Evolutionary conservation across 129 eudicot species (phyloP).

Genomic region (Tanacetum coccineum): DNA sequence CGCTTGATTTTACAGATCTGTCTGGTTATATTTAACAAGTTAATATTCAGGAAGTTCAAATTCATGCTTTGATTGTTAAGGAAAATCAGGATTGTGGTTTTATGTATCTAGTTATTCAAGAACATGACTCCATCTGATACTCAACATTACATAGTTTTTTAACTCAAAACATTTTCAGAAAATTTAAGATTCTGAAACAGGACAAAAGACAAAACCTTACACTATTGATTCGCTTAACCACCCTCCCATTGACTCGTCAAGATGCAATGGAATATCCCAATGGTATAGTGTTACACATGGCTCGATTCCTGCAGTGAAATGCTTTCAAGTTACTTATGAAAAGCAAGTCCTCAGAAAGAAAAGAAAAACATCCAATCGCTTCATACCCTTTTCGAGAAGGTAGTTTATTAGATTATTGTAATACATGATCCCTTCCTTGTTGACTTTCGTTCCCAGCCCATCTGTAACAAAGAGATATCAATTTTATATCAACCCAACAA

Average conservation of each 20-base stretch:
- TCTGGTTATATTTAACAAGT: background rate
- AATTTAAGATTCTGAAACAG: constrained; percentile 2
- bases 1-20: background rate
- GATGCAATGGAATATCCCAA: constrained; percentile 82
- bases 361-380: constrained; percentile 1
- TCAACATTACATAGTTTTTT: background rate
- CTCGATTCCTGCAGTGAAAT: constrained; percentile 52
- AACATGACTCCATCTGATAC: background rate
- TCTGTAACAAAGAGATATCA: constrained; percentile 36
- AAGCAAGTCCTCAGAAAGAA: constrained; percentile 7
- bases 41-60: background rate
- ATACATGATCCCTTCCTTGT: constrained; percentile 59
- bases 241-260: constrained; percentile 57
- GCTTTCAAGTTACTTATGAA: constrained; percentile 17
- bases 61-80: background rate
- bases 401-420: constrained; percentile 65
- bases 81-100: too few relatives aligned
- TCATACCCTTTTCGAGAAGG: constrained; percentile 69
- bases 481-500: constrained; percentile 19
- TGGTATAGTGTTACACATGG: constrained; percentile 77
- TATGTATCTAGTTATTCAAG: background rate
- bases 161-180: background rate
- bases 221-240: constrained; percentile 63
- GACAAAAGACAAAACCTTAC: constrained; percentile 43
- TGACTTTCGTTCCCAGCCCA: constrained; percentile 67